Evolutionary conservation across 306 rosid genomes (phyloP), one percentile per base, ranked within the genome.

Genomic region (Begonia masoniana): DNA sequence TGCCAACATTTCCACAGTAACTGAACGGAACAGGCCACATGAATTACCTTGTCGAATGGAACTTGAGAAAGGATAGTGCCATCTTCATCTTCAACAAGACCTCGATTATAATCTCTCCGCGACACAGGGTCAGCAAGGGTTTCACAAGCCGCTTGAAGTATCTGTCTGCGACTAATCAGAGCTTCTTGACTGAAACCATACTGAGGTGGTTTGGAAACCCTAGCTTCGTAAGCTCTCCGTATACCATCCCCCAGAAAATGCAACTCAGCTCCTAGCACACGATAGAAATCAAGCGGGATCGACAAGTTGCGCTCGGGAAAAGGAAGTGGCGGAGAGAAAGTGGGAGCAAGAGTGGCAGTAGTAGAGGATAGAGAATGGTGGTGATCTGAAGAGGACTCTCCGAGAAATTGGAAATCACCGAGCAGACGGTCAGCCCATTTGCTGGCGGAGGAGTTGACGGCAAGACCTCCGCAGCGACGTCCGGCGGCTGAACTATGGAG

Each of bases 351-450:
- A 41, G 79, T 71, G 52, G 83, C 75, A 31, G 78, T 36, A 59
- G 82, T 3, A 13, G 73, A 43, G 10, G 76, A 47, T 39, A 13
- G 12, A 54, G 70, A 64, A 35, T 46, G 50, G 51, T 68, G 54
- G 45, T 64, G 55, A 56, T 74, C 67, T 14, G 84, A 62, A 6
- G 86, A 52, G 65, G 77, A 64, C 41, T 86, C 99, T 47, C 81
- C 85, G 71, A 76, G 69, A 76, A 91, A 86, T 43, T 91, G 94
- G 62, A 91, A 91, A 50, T 91, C 99, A 56, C 92, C 75, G 16
- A 91, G 81, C 54, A 91, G 85, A 12, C 94, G 96, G 12, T 91
- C 96, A 10, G 99, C 94, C 99, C 96, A 86, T 77, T 76, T 83
- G 67, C 86, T 83, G 75, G 97, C 88, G 65, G 79, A 77, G 73